Conservation (phyloP, 169 alveolate species). For the Neospora caninum region DNA sequence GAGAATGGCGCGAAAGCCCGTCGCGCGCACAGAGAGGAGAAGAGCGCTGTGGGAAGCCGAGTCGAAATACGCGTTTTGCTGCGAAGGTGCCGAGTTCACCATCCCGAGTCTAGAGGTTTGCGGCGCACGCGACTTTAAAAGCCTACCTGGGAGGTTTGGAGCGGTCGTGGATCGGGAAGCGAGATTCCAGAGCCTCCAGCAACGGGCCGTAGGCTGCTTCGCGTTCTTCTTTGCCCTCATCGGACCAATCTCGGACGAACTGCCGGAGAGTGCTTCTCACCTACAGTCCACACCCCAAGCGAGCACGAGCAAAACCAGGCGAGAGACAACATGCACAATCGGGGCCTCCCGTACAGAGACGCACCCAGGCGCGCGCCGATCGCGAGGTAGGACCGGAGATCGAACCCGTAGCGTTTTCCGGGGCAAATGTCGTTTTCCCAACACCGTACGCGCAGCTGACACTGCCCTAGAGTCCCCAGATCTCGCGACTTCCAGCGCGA, state of each 20-base stretch:
- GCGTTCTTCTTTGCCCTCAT: slow-evolving; percentile 94
- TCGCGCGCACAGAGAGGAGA: too few relatives aligned
- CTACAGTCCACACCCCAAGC: slow-evolving; percentile 65
- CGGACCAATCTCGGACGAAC: slow-evolving; percentile 96
- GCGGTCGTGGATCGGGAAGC: slow-evolving; percentile 75
- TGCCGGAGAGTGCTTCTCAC: slow-evolving; percentile 93
- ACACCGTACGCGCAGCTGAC: too few relatives aligned
- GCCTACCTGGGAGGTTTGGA: slow-evolving; percentile 32
- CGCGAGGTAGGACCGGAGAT: too few relatives aligned
- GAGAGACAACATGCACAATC: not conserved
- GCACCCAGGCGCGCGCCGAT: too few relatives aligned
- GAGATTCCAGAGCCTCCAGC: slow-evolving; percentile 87
- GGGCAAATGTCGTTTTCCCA: too few relatives aligned
- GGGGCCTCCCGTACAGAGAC: too few relatives aligned
- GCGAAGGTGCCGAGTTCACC: not conserved
- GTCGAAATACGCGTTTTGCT: too few relatives aligned
- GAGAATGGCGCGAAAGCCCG: too few relatives aligned
- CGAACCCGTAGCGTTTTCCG: too few relatives aligned
- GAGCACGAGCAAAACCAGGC: not conserved
- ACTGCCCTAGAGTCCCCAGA: too few relatives aligned
- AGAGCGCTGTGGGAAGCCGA: too few relatives aligned
- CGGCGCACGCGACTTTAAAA: not conserved
- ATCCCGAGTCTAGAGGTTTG: not conserved
- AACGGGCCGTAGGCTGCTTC: slow-evolving; percentile 93
- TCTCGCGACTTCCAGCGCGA: too few relatives aligned